A percentile compares a stretch with the other conserved stretches of the same genome.
phyloP scores from a whole-genome alignment of 2,329 filamentous ascomycete species.

The Chaetomiaceae sp. region DNA sequence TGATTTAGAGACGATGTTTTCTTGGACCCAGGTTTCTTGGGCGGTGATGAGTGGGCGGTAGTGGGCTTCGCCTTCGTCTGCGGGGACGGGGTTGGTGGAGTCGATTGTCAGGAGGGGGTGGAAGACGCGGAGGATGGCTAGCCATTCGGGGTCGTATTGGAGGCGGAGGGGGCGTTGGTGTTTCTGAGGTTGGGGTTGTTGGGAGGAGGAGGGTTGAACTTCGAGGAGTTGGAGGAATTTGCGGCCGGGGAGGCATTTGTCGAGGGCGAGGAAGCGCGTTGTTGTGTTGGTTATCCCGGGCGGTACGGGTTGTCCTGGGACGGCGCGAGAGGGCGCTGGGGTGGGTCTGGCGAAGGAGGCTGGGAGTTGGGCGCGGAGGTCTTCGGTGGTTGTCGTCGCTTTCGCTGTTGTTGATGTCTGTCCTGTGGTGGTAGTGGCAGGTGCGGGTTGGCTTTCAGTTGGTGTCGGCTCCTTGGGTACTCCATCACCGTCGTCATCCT shows the following conservation, averaged over 20 bases:
- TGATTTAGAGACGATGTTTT: constrained; percentile 60
- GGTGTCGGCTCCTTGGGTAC: not conserved
- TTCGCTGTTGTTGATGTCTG: too few species aligned
- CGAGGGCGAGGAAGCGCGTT: constrained; percentile 82
- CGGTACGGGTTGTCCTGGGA: constrained; percentile 60
- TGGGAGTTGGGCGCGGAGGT: constrained; percentile 68
- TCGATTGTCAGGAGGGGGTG: constrained; percentile 58
- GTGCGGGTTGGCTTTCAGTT: not conserved
- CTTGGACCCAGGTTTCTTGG: constrained; percentile 74
- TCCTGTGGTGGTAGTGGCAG: constrained; percentile 18
- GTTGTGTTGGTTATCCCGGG: constrained; percentile 68
- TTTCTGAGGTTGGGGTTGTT: constrained; percentile 40
- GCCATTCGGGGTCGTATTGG: constrained; percentile 89
- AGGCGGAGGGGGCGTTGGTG: constrained; percentile 43
- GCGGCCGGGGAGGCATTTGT: constrained; percentile 78
- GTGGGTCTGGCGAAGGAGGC: too few species aligned
- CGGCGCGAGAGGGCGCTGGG: constrained; percentile 36
- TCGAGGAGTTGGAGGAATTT: constrained; percentile 81
- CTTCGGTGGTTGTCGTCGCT: constrained; percentile 31
- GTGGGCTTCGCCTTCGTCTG: constrained; percentile 61
- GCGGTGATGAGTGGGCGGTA: constrained; percentile 65
- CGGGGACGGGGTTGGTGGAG: constrained; percentile 45
- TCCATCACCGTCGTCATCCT: constrained; percentile 14
- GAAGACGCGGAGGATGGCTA: constrained; percentile 85
- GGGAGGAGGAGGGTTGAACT: too few species aligned